These are phyloP conservation scores for Suillus plorans DNA, from an alignment of 768 basidiomycete species.

Conservation along the genomic window DNA sequence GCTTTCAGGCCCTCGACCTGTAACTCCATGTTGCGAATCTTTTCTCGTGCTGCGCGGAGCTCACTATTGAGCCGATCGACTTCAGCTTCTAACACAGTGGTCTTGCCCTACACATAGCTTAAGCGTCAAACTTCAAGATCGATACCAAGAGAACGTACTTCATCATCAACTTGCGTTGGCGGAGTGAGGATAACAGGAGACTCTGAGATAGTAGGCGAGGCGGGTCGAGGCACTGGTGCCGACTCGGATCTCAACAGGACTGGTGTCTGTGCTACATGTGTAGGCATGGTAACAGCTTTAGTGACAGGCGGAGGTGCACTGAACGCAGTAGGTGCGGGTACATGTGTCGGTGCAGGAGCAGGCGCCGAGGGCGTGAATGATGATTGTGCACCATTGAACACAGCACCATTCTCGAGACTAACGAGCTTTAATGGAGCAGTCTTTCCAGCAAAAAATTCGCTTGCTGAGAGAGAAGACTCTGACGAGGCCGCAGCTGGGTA, in stretches of 20 bases:
- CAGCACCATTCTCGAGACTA: slow-evolving; percentile 68
- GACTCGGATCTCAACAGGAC: slow-evolving; percentile 15
- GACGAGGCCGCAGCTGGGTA: slow-evolving; percentile 87
- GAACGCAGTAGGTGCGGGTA: slow-evolving; percentile 23
- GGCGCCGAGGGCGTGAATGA: slow-evolving; percentile 19
- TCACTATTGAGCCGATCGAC: slow-evolving; percentile 62
- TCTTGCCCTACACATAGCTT: slow-evolving; percentile 12
- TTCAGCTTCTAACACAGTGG: slow-evolving; percentile 45
- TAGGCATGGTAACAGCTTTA: slow-evolving; percentile 32
- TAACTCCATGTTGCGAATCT: slow-evolving; percentile 81
- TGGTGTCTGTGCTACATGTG: slow-evolving; percentile 15
- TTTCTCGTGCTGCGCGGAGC: slow-evolving; percentile 75
- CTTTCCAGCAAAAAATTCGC: slow-evolving; percentile 89
- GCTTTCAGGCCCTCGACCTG: slow-evolving; percentile 75
- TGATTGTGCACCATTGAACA: slow-evolving; percentile 31
- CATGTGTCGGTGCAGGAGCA: slow-evolving; percentile 28
- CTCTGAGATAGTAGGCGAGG: slow-evolving; percentile 6
- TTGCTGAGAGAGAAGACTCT: slow-evolving; percentile 76
- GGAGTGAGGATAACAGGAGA: slow-evolving; percentile 17
- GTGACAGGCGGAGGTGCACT: slow-evolving; percentile 28
- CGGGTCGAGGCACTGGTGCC: slow-evolving; percentile 8
- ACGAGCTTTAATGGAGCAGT: slow-evolving; percentile 74
- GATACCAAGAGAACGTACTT: slow-evolving; percentile 29
- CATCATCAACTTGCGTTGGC: slow-evolving; percentile 22
- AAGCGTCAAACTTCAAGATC: background rate